These are phyloP conservation scores for Irpex sp. DNA, from an alignment of 1,284 basidiomycete genomes.

Conservation along the genomic window DNA sequence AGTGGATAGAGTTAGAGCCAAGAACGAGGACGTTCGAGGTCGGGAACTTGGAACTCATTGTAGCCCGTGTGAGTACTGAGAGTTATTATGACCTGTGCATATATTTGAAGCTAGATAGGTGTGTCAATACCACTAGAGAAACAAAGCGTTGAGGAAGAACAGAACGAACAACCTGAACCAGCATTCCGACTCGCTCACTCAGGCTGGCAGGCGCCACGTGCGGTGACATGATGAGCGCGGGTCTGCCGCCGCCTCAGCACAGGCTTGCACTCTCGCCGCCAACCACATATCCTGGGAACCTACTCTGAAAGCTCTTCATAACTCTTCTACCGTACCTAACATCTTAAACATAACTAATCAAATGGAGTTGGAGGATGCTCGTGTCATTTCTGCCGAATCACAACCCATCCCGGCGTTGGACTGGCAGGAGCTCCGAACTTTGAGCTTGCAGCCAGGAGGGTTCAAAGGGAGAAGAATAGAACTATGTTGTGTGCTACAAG, in stretches of 20 bases:
- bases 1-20: slow-evolving; percentile 57
- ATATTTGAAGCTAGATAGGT: too few species aligned
- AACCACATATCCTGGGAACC: background rate
- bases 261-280: too few species aligned
- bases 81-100: too few species aligned
- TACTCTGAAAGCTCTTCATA: background rate
- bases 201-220: too few species aligned
- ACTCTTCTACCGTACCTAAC: background rate
- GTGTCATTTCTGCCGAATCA: background rate
- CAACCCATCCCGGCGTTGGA: slow-evolving; percentile 21
- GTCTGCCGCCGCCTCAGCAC: slow-evolving; percentile 19
- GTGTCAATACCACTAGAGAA: too few species aligned
- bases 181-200: background rate
- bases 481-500: slow-evolving; percentile 48
- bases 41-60: background rate
- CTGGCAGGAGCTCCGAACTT: slow-evolving; percentile 46
- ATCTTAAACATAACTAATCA: too few species aligned
- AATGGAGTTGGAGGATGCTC: background rate
- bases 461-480: slow-evolving; percentile 52
- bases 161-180: too few species aligned
- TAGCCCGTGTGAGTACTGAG: background rate
- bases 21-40: slow-evolving; percentile 56
- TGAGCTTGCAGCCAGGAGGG: slow-evolving; percentile 56
- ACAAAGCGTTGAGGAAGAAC: too few species aligned
- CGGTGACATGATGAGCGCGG: too few species aligned